phyloP scores from a whole-genome alignment of 1,284 basidiomycete genomes.

The Ustilago esculenta region DNA sequence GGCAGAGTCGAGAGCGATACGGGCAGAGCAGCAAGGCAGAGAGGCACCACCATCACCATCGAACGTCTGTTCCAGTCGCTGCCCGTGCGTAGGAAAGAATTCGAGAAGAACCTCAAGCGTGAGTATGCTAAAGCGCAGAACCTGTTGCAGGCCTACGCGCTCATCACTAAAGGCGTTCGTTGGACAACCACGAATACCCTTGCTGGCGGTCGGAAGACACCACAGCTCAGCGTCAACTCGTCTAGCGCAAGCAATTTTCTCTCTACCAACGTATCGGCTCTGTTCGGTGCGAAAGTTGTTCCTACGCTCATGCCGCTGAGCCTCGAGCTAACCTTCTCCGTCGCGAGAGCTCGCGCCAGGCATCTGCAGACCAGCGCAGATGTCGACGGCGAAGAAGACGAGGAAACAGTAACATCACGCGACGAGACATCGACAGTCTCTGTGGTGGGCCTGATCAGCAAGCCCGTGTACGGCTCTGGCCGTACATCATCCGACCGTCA shows the following conservation, averaged over 20 bases:
- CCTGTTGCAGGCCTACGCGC: slow-evolving; percentile 86
- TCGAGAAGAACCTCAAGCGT: slow-evolving; percentile 87
- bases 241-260: slow-evolving; percentile 70
- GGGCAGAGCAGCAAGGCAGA: slow-evolving; percentile 75
- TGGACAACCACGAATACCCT: slow-evolving; percentile 79
- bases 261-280: slow-evolving; percentile 75
- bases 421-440: slow-evolving; percentile 68
- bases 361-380: background rate
- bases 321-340: slow-evolving; percentile 68
- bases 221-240: slow-evolving; percentile 80
- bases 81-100: slow-evolving; percentile 90
- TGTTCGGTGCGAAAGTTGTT: slow-evolving; percentile 86
- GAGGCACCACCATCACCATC: slow-evolving; percentile 85
- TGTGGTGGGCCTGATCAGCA: slow-evolving; percentile 81
- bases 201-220: slow-evolving; percentile 77
- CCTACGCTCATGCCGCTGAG: slow-evolving; percentile 78
- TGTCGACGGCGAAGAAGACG: background rate
- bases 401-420: background rate
- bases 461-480: slow-evolving; percentile 78
- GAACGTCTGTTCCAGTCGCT: slow-evolving; percentile 80
- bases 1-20: slow-evolving; percentile 54
- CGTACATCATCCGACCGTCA: slow-evolving; percentile 77
- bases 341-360: slow-evolving; percentile 3
- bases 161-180: slow-evolving; percentile 77
- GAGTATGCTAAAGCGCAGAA: slow-evolving; percentile 87